Base-by-base conservation (phyloP, 2,329 filamentous ascomycete genomes). In the Aureobasidium leucospermi region DNA sequence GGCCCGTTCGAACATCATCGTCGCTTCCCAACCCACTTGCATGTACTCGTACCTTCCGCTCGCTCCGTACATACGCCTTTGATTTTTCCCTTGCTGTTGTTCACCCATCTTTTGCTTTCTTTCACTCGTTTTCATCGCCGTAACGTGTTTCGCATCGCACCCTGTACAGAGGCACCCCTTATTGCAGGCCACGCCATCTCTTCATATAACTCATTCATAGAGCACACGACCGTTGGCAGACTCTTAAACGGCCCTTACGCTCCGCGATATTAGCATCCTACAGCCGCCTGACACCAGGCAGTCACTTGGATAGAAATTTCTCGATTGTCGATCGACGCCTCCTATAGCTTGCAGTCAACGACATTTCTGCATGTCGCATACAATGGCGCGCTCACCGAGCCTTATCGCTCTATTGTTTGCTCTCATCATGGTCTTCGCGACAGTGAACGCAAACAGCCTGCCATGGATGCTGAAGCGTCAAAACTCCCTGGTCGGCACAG, bases 401-500 rank as follows among this genome's bases (percentile, higher is more conserved):
- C 28, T 60, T 42, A 59, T 61, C 36, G 61, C 61, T 62, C 62
- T 63, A 55, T 67, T 72, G 63, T 61, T 70, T 57, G 63, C 63
- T 16, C 49, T 69, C 58, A 65, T 69, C 51, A 64, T 69, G 52
- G 64, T 65, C 58, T 69, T 71, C 60, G 63, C 69, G 29, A 64
- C 67, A 38, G 67, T 71, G 52, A 58, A 62, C 16, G 67, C 68
- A 19, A 65, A 70, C 47, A 64, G 71, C 53, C 67, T 69, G 11
- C 64, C 64, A 47, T 70, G 70, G 52, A 64, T 71, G 60, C 69
- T 68, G 19, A 68, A 67, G 64, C 63, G 65, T 28, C 68, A 69
- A 59, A 66, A 69, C 66, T 68, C 70, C 63, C 66, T 66, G 6
- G 65, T 66, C 9, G 70, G 67, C 13, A 71, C 69, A 13, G 70